These are phyloP conservation scores for Ambrosia trifida DNA, from an alignment of 129 eudicot genomes.

Conservation along the genomic window DNA sequence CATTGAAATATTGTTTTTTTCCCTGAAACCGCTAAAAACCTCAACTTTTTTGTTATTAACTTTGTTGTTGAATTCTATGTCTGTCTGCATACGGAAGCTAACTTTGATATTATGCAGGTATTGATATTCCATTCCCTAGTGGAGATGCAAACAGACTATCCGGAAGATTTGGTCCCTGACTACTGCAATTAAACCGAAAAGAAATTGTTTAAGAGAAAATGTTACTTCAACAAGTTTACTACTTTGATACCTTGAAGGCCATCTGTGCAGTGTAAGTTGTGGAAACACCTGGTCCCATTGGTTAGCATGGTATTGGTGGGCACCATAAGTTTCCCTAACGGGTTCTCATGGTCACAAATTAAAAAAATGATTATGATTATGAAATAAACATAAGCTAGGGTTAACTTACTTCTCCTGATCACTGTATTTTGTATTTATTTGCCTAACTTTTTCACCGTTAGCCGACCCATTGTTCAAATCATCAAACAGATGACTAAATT, in stretches of 20 bases:
- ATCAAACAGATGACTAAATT: conserved; percentile 48
- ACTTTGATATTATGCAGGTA: conserved; percentile 45
- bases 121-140: conserved; percentile 48
- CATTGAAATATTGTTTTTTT: conserved; percentile 12
- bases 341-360: no score
- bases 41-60: conserved; percentile 20
- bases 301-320: no score
- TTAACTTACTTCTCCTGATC: conserved; percentile 64
- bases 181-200: conserved; percentile 35
- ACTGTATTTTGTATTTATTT: conserved; percentile 35
- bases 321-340: no score
- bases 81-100: conserved; percentile 11
- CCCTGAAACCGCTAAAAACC: conserved; percentile 21
- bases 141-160: conserved; percentile 62
- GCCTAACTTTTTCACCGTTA: conserved; percentile 47
- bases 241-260: no score
- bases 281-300: no score
- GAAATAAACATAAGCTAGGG: no score
- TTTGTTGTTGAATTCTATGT: conserved; percentile 19
- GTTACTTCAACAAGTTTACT: no score
- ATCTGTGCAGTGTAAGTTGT: no score
- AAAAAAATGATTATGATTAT: neutral
- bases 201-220: neutral
- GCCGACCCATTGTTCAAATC: conserved; percentile 45
- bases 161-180: conserved; percentile 52